These are phyloP conservation scores for Lizonia empirigonia DNA, from an alignment of 2,329 filamentous ascomycete genomes.

Conservation along the genomic window DNA sequence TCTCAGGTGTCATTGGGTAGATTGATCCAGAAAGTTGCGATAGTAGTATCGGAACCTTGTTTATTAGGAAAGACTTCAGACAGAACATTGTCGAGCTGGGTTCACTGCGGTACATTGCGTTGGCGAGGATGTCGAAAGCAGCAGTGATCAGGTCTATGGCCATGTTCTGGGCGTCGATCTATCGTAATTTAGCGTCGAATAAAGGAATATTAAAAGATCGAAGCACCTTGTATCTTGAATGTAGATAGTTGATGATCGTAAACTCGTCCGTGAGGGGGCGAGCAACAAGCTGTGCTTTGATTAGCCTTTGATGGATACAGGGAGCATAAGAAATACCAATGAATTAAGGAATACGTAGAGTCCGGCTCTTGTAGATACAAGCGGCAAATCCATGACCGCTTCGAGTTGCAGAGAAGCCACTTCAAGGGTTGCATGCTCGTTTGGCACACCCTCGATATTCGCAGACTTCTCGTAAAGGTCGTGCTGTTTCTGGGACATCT, in stretches of 20 bases:
- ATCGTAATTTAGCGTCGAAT: conserved; percentile 34
- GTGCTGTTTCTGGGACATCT: conserved; percentile 49
- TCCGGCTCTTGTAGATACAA: conserved; percentile 77
- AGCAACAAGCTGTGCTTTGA: conserved; percentile 69
- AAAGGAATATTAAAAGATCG: not conserved
- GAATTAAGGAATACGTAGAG: conserved; percentile 86
- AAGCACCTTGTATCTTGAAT: conserved; percentile 80
- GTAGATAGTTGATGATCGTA: conserved; percentile 77
- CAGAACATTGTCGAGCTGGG: conserved; percentile 67
- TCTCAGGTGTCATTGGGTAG: conserved; percentile 65
- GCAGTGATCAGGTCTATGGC: conserved; percentile 84
- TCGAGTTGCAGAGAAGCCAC: conserved; percentile 59
- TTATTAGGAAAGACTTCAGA: conserved; percentile 84
- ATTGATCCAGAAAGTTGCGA: conserved; percentile 62
- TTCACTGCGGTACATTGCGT: conserved; percentile 76
- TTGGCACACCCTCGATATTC: conserved; percentile 50
- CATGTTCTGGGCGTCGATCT: conserved; percentile 78
- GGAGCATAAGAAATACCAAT: conserved; percentile 60
- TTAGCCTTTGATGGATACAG: conserved; percentile 37
- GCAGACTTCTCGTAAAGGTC: conserved; percentile 52
- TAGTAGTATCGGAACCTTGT: conserved; percentile 69
- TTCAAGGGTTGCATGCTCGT: conserved; percentile 47
- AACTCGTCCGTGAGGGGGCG: conserved; percentile 83
- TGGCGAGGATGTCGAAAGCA: conserved; percentile 87
- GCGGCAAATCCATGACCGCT: conserved; percentile 67